Percentiles rank a stretch among this genome's conserved stretches.
These are phyloP conservation scores for Betula pendula DNA, from an alignment of 306 rosid genomes.

Conservation along the genomic window DNA sequence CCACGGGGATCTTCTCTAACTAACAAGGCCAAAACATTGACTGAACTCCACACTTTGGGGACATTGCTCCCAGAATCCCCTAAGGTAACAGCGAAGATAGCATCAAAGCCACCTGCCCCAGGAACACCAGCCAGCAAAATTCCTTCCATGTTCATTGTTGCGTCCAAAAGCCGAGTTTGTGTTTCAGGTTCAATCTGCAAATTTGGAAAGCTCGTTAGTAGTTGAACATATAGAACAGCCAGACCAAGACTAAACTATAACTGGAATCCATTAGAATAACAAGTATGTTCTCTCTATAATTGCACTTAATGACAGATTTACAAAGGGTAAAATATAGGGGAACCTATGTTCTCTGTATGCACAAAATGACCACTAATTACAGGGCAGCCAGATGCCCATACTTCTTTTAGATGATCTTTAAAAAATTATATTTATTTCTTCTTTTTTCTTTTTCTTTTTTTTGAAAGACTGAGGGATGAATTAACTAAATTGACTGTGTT, in stretches of 20 bases:
- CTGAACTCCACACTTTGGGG: conserved; percentile 55
- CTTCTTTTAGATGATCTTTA: background rate
- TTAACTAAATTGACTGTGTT: background rate
- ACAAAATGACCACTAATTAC: background rate
- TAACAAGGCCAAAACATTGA: conserved; percentile 75
- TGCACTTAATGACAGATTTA: conserved; percentile 14
- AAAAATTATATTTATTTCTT: too few relatives aligned
- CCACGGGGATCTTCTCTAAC: conserved; percentile 96
- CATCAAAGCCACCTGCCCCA: conserved; percentile 99
- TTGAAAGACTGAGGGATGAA: too few relatives aligned
- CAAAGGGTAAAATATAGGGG: conserved; percentile 8
- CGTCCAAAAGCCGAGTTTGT: conserved; percentile 79
- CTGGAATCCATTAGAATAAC: conserved; percentile 11
- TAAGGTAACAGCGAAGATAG: conserved; percentile 78
- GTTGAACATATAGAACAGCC: conserved; percentile 4
- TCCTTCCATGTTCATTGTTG: conserved; percentile 91
- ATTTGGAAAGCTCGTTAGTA: conserved; percentile 19
- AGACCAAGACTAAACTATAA: background rate
- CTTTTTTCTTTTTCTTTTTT: too few relatives aligned
- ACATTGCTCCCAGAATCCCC: conserved; percentile 66
- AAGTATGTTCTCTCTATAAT: conserved; percentile 13
- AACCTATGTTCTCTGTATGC: background rate
- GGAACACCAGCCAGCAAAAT: conserved; percentile 96
- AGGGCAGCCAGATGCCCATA: background rate
- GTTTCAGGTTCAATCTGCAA: conserved; percentile 91